Percentiles rank a stretch among this genome's conserved stretches.
Conservation (phyloP, 2,329 filamentous ascomycete species). For the Aureobasidium melanogenum region DNA sequence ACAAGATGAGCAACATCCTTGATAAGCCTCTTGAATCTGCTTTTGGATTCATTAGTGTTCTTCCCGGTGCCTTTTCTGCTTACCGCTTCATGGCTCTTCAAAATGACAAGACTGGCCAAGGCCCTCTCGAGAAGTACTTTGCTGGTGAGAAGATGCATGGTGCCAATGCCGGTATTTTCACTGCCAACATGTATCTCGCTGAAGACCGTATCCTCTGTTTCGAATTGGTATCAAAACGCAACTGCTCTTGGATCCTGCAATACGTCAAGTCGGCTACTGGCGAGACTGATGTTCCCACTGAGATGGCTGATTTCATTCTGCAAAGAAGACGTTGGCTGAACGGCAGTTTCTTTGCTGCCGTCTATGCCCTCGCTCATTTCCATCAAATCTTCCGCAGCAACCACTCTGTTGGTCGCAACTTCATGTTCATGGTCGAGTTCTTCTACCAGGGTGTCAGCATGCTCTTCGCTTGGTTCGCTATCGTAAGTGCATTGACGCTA, state of each 20-base stretch:
- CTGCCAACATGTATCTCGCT: conserved; percentile 97
- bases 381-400: conserved; percentile 93
- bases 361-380: conserved; percentile 91
- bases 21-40: conserved; percentile 96
- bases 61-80: conserved; percentile 96
- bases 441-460: conserved; percentile 91
- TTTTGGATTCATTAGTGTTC: conserved; percentile 94
- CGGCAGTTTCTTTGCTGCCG: conserved; percentile 93
- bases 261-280: conserved; percentile 97
- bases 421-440: conserved; percentile 88
- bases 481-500: conserved; percentile 42
- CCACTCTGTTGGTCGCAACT: conserved; percentile 77
- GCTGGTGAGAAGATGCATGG: conserved; percentile 93
- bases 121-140: conserved; percentile 94
- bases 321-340: conserved; percentile 97
- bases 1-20: conserved; percentile 99
- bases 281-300: conserved; percentile 93
- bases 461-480: conserved; percentile 97
- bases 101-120: conserved; percentile 90
- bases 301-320: conserved; percentile 87
- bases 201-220: conserved; percentile 99
- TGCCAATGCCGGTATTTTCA: conserved; percentile 89
- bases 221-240: conserved; percentile 93
- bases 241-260: conserved; percentile 93
- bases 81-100: conserved; percentile 92